Percentiles rank a stretch among this genome's conserved stretches.
phyloP scores from a whole-genome alignment of 2,329 filamentous ascomycete species.

The Nakataea oryzae region DNA sequence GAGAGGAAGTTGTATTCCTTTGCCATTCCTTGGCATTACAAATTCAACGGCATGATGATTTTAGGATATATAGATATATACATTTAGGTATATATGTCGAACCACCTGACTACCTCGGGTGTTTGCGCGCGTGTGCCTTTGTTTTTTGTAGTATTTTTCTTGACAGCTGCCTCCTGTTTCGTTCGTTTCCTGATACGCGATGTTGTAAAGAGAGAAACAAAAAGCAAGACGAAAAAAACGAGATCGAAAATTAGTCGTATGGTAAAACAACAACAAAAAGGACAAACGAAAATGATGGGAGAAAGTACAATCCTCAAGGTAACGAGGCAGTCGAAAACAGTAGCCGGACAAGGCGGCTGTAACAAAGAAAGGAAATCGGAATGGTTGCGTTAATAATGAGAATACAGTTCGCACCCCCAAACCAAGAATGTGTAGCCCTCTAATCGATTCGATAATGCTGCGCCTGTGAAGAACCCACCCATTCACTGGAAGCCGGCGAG shows the following conservation, averaged over 20 bases:
- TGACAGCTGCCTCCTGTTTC: neutral
- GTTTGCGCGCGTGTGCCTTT: neutral
- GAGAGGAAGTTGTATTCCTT: neutral
- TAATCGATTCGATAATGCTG: neutral
- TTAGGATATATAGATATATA: no score
- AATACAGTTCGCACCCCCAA: constrained; percentile 1
- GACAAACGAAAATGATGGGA: neutral
- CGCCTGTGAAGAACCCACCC: neutral
- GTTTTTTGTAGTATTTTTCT: neutral
- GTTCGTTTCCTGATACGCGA: neutral
- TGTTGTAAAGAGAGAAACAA: neutral
- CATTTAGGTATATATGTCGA: neutral
- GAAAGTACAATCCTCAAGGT: neutral
- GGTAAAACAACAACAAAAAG: neutral
- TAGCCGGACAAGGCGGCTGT: neutral
- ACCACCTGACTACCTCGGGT: neutral
- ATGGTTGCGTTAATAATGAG: neutral
- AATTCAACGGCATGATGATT: neutral
- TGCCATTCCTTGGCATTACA: neutral
- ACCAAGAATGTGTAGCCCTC: neutral
- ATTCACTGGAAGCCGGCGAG: neutral
- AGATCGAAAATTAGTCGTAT: neutral
- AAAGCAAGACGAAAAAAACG: neutral
- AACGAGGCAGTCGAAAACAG: neutral
- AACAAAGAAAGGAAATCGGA: neutral